Conservation (phyloP, 2,329 filamentous ascomycete species). For the Verticillium albo-atrum region DNA sequence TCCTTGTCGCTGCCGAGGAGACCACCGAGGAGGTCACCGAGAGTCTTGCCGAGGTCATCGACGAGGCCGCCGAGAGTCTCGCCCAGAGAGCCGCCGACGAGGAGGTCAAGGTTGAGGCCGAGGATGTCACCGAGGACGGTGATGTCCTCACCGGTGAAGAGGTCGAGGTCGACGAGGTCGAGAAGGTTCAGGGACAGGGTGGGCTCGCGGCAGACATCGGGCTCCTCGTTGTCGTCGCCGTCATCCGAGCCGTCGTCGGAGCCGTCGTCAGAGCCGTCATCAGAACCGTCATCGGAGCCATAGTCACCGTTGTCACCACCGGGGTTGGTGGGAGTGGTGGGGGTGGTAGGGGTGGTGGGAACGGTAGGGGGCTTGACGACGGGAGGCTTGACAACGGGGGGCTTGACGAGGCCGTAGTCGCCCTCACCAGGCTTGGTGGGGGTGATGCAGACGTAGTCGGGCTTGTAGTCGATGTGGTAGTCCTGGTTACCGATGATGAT, state of each 20-base stretch:
- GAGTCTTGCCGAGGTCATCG: neutral
- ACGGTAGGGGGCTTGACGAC: neutral
- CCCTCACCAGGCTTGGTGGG: neutral
- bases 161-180: constrained; percentile 1
- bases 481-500: neutral
- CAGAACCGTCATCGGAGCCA: neutral
- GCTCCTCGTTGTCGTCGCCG: neutral
- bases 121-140: neutral
- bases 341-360: neutral
- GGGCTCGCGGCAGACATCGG: neutral
- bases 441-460: constrained; percentile 2
- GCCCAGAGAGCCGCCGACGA: neutral
- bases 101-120: constrained; percentile 1
- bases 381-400: neutral
- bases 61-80: neutral
- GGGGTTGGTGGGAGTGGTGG: neutral
- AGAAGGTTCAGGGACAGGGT: constrained; percentile 1
- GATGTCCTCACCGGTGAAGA: neutral
- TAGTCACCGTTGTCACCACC: neutral
- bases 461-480: neutral
- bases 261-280: neutral
- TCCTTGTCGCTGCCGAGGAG: neutral
- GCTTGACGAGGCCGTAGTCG: neutral
- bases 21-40: neutral
- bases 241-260: neutral